phyloP scores from a whole-genome alignment of 352 stramenopile species.

The Pythium utonaiense region DNA sequence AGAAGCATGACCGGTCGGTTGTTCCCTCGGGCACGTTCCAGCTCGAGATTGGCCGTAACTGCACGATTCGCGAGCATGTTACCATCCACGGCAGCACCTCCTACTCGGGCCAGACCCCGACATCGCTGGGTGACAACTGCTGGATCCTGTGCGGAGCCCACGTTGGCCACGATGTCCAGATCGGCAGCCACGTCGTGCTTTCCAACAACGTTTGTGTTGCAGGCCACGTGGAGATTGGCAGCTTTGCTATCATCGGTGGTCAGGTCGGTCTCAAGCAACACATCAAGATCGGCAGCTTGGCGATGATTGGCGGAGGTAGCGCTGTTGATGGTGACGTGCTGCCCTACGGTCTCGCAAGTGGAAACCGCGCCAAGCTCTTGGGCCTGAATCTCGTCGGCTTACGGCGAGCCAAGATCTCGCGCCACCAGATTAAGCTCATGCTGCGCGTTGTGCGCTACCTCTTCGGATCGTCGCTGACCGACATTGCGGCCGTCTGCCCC shows the following conservation, averaged over 20 bases:
- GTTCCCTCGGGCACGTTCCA: conserved; percentile 14
- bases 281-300: conserved; percentile 59
- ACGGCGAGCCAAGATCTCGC: conserved; percentile 54
- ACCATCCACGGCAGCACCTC: conserved; percentile 80
- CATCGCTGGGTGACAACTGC: conserved; percentile 66
- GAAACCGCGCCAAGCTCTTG: conserved; percentile 73
- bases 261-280: conserved; percentile 80
- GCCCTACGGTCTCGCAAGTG: conserved; percentile 68
- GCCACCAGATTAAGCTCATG: conserved; percentile 72
- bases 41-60: conserved; percentile 60
- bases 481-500: conserved; percentile 24
- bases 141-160: conserved; percentile 77
- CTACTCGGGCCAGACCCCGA: conserved; percentile 47
- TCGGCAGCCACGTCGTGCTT: conserved; percentile 67
- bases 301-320: conserved; percentile 79
- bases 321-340: conserved; percentile 80
- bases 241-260: conserved; percentile 71
- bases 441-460: conserved; percentile 76
- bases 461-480: conserved; percentile 45
- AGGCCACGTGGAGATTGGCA: conserved; percentile 72
- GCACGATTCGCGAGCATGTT: conserved; percentile 78
- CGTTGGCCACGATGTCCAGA: conserved; percentile 62
- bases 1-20: conserved; percentile 49
- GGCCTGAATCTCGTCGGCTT: conserved; percentile 77
- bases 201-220: conserved; percentile 83